A percentile compares a stretch with the other conserved stretches of the same genome.
Conservation (phyloP, 768 basidiomycete species). For the Hypsizygus marmoreus region DNA sequence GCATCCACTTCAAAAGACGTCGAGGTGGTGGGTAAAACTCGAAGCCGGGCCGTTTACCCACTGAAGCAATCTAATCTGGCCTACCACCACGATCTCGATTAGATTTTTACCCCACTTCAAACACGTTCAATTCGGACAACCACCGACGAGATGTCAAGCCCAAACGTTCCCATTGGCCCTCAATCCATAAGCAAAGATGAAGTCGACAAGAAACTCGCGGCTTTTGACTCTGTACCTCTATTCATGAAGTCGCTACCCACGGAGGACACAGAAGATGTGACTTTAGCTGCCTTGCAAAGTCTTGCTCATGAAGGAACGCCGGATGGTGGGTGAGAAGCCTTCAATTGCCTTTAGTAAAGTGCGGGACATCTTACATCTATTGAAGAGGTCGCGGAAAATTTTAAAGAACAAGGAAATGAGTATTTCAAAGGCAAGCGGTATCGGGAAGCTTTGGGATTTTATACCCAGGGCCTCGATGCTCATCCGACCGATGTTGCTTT, state of each 20-base stretch:
- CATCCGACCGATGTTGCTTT: conserved; percentile 65
- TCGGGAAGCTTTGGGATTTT: conserved; percentile 87
- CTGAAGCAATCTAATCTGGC: too few relatives aligned
- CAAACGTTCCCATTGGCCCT: conserved; percentile 31
- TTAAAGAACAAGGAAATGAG: conserved; percentile 96
- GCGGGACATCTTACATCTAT: not conserved
- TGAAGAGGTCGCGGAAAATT: conserved; percentile 85
- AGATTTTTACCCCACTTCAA: too few relatives aligned
- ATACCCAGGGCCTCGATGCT: conserved; percentile 86
- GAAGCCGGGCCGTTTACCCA: too few relatives aligned
- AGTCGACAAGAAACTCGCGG: conserved; percentile 41
- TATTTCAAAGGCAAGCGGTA: conserved; percentile 87
- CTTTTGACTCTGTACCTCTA: conserved; percentile 72
- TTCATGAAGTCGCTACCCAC: conserved; percentile 90
- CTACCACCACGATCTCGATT: too few relatives aligned
- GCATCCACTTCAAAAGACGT: too few relatives aligned
- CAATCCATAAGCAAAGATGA: conserved; percentile 31
- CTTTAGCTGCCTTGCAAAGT: conserved; percentile 81
- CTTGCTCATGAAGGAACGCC: conserved; percentile 89
- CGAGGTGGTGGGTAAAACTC: too few relatives aligned
- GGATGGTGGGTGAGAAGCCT: conserved; percentile 72
- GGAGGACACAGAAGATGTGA: conserved; percentile 63
- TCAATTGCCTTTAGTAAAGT: not conserved
- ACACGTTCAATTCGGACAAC: not conserved
- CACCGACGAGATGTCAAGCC: conserved; percentile 20